Evolutionary conservation across 2,329 filamentous ascomycete genomes (phyloP), one percentile per base, ranked within the genome.

Genomic region (Emergomyces orientalis): DNA sequence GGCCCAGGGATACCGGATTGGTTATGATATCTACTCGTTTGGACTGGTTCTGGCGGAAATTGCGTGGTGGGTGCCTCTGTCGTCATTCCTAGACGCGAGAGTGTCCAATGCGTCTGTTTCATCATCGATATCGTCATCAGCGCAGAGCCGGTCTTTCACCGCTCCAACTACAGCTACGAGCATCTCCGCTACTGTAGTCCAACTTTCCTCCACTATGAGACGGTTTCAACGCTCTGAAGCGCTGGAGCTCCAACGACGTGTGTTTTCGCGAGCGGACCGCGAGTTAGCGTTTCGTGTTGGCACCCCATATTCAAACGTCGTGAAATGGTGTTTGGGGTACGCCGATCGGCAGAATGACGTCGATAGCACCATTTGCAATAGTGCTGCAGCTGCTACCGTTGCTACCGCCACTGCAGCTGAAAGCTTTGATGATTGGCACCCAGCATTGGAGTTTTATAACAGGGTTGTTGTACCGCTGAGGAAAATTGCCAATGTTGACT

Each of bases 1-100:
- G 7, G 57, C 57, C 5, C 57, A 59, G 57, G 39, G 57, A 34
- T 59, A 59, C 30, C 22, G 30, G 22, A 59, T 59, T 47, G 57
- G 39, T 30, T 47, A 59, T 22, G 57, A 59, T 45, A 45, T 59
- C 30, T 59, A 59, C 57, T 59, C 57, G 6, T 59, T 59, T 39
- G 57, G 57, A 14, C 57, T 59, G 8, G 39, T 59, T 17, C 25
- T 59, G 22, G 39, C 57, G 14, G 57, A 59, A 39, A 59, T 59
- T 4, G 57, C 57, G 34, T 59, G 57, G 57, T 59, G 57, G 57
- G 30, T 34, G 22, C 57, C 57, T 27, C 57, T 59, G 25, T 43
- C 57, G 39, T 45, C 57, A 19, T 59, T 59, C 57, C 43, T 59
- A n/a, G 57, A 59, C 39, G 57, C 57, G 30, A 47, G 30, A 22